Conservation (phyloP, 495 filamentous ascomycete genomes). For the Neurospora discreta region DNA sequence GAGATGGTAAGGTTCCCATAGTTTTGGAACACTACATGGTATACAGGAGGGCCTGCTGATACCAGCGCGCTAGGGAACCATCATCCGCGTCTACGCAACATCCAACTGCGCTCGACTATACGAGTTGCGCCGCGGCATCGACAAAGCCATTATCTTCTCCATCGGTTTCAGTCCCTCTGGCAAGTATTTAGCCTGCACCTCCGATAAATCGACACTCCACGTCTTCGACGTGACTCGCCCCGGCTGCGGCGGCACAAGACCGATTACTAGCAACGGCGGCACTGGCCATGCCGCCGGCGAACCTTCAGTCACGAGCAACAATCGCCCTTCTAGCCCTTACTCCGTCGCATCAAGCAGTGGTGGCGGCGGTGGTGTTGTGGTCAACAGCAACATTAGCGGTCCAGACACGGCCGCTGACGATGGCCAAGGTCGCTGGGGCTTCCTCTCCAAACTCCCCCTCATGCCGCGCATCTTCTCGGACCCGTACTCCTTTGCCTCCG, state of each 20-base stretch:
- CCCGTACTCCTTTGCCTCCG: conserved; percentile 64
- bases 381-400: conserved; percentile 15
- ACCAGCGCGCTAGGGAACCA: conserved; percentile 51
- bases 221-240: conserved; percentile 63
- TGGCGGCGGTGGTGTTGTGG: neutral
- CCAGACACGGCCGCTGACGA: neutral
- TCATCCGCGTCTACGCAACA: conserved; percentile 75
- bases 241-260: conserved; percentile 44
- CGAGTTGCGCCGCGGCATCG: conserved; percentile 80
- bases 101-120: conserved; percentile 64
- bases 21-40: neutral
- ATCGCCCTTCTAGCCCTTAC: neutral
- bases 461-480: conserved; percentile 76
- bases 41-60: neutral
- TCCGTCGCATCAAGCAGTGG: neutral
- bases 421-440: conserved; percentile 44
- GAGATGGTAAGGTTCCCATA: conserved; percentile 48
- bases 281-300: conserved; percentile 29
- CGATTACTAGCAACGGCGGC: conserved; percentile 19
- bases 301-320: neutral
- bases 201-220: conserved; percentile 90
- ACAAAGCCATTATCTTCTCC: conserved; percentile 78
- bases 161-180: conserved; percentile 76
- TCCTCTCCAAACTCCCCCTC: conserved; percentile 65
- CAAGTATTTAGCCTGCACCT: conserved; percentile 77